phyloP scores from a whole-genome alignment of 805 yeast genomes.

The Saccharomycopsis synnaedendra region DNA sequence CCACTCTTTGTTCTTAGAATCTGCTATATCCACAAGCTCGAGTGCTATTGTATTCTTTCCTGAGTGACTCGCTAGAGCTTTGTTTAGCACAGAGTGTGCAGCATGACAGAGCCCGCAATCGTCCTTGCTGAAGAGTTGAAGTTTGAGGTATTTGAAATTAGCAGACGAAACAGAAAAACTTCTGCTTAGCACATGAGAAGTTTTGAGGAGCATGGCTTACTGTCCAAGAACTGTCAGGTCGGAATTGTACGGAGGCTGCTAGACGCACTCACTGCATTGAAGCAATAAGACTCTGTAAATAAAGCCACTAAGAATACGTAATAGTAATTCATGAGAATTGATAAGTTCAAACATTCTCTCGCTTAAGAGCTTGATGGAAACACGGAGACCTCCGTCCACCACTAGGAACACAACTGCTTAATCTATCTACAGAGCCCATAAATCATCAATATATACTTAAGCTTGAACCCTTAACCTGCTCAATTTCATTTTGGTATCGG shows the following conservation, averaged over 20 bases:
- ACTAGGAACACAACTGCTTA: too few relatives aligned
- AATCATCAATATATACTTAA: neutral
- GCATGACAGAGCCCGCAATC: slow-evolving; percentile 60
- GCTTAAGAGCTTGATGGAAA: too few relatives aligned
- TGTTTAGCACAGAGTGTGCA: slow-evolving; percentile 41
- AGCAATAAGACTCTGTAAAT: too few relatives aligned
- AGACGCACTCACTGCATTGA: too few relatives aligned
- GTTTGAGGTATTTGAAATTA: slow-evolving; percentile 18
- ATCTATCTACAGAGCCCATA: too few relatives aligned
- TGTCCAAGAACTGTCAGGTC: too few relatives aligned
- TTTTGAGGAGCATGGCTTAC: too few relatives aligned
- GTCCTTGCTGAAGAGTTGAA: slow-evolving; percentile 58
- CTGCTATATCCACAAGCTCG: slow-evolving; percentile 44
- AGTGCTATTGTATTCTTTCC: slow-evolving; percentile 19
- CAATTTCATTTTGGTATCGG: slow-evolving; percentile 2
- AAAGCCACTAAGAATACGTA: too few relatives aligned
- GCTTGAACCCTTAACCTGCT: neutral
- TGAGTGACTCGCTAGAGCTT: slow-evolving; percentile 16
- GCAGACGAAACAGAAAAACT: neutral
- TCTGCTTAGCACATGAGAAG: neutral
- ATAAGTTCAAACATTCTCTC: too few relatives aligned
- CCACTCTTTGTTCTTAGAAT: slow-evolving; percentile 49
- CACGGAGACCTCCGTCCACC: too few relatives aligned
- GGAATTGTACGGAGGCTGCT: too few relatives aligned
- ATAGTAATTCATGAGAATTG: too few relatives aligned